These are phyloP conservation scores for Tulasnella sp. DNA, from an alignment of 768 basidiomycete genomes.

Conservation along the genomic window DNA sequence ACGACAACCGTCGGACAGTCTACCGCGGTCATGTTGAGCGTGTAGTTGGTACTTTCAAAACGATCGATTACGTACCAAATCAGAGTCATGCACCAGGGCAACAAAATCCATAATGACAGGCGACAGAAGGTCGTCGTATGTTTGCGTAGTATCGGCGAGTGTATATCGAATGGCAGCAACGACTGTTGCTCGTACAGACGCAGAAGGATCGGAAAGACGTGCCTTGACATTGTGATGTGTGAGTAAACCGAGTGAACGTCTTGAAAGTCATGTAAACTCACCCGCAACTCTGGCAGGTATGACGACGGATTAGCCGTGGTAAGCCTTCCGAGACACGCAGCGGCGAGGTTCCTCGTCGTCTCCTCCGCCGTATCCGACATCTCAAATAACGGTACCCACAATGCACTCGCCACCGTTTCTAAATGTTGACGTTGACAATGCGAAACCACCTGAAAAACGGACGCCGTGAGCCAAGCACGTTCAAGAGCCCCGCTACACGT, in stretches of 20 bases:
- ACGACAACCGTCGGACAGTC: slow-evolving; percentile 81
- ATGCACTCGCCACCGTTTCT: slow-evolving; percentile 71
- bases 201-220: slow-evolving; percentile 53
- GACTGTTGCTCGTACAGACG: slow-evolving; percentile 72
- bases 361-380: slow-evolving; percentile 85
- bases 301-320: slow-evolving; percentile 82
- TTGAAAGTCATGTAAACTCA: slow-evolving; percentile 26
- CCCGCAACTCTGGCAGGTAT: slow-evolving; percentile 88
- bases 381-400: slow-evolving; percentile 88
- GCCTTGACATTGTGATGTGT: slow-evolving; percentile 30
- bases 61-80: slow-evolving; percentile 47
- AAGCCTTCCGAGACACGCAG: slow-evolving; percentile 91
- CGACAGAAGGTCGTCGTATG: slow-evolving; percentile 84
- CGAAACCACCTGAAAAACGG: slow-evolving; percentile 57
- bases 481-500: not conserved
- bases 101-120: slow-evolving; percentile 85
- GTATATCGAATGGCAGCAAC: slow-evolving; percentile 84
- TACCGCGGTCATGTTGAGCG: slow-evolving; percentile 27
- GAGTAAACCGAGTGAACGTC: not conserved
- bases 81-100: slow-evolving; percentile 74
- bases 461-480: not conserved
- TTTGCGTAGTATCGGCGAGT: slow-evolving; percentile 72
- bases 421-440: slow-evolving; percentile 78
- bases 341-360: slow-evolving; percentile 84
- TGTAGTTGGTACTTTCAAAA: not conserved